Conservation (phyloP, 108 stramenopile species). For the Pseudonitzschia delicatissima region DNA sequence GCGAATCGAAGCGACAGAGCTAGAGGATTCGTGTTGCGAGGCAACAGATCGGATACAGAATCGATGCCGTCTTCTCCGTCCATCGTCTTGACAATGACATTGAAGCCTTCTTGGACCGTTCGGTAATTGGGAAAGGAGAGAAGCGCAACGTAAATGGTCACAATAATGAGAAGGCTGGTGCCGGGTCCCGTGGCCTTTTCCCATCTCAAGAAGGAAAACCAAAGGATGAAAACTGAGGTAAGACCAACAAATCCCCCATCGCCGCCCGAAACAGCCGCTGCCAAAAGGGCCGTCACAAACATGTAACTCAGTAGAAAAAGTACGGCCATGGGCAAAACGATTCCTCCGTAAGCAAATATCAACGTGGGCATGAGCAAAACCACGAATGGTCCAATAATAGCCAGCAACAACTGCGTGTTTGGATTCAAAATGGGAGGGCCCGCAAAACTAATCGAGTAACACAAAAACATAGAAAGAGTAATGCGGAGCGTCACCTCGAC, state of each 20-base stretch:
- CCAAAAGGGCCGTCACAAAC: background rate
- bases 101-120: too few species aligned
- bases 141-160: background rate
- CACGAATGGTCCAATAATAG: slow-evolving; percentile 7
- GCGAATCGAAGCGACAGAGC: background rate
- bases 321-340: background rate
- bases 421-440: background rate
- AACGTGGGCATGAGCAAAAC: slow-evolving; percentile 11
- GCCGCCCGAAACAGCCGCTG: background rate
- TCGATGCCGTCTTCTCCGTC: background rate
- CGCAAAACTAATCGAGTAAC: background rate
- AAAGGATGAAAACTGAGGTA: background rate
- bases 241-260: slow-evolving; percentile 8
- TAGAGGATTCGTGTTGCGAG: background rate
- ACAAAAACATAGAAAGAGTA: background rate
- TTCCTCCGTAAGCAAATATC: slow-evolving; percentile 4
- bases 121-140: background rate
- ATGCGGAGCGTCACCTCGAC: background rate
- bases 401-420: background rate
- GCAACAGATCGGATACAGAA: too few species aligned
- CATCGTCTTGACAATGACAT: too few species aligned
- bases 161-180: slow-evolving; percentile 10
- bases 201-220: slow-evolving; percentile 1
- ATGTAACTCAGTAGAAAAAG: slow-evolving; percentile 2
- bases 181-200: background rate